Evolutionary conservation across 257 asterid genomes (phyloP), one percentile per base, ranked within the genome.

Genomic region (Gentiana macrophylla): DNA sequence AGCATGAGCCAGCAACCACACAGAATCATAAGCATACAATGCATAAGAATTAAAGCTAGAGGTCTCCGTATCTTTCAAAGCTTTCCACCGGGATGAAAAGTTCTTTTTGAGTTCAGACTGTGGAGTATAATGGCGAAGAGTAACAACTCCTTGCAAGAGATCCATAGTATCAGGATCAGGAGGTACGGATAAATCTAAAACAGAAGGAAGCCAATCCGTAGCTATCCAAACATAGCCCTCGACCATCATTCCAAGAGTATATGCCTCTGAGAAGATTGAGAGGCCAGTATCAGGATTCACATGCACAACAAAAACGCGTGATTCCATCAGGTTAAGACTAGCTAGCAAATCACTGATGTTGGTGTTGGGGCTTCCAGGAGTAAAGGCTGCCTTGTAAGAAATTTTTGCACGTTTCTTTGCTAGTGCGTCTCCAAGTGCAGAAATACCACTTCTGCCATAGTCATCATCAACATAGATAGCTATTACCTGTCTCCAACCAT

Each of bases 191-290:
- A 77, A 63, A 70, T 86, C 95, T 37, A 86, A 70, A 66, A 75
- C 35, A 55, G 84, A 67, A 34, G 84, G 57, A 64, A 86, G 95
- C 95, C 93, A 86, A 74, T 84, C 84, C 0, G 91, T 84, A 10
- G 94, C 73, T 65, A 88, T 82, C 94, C 94, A 88, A 10, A 84
- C 94, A 63, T 82, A 84, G 65, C 84, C 84, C 3, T 57, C 70
- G 50, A 48, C 54, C 90, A 79, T 77, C 96, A 88, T 88, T 51
- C 84, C 88, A 46, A 82, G 80, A 34, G 60, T 61, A 12, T 68
- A 72, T 8, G 94, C 96, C 3, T 58, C 74, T 0, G 82, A 64
- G 55, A 88, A 88, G 35, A 84, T 61, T 8, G 62, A 62, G 12
- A 80, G 67, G 34, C 93, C 94, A 6, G 86, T 72, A 70, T 77